These are phyloP conservation scores for Trypanosoma brucei DNA, from an alignment of 208 protist genomes.

Conservation along the genomic window DNA sequence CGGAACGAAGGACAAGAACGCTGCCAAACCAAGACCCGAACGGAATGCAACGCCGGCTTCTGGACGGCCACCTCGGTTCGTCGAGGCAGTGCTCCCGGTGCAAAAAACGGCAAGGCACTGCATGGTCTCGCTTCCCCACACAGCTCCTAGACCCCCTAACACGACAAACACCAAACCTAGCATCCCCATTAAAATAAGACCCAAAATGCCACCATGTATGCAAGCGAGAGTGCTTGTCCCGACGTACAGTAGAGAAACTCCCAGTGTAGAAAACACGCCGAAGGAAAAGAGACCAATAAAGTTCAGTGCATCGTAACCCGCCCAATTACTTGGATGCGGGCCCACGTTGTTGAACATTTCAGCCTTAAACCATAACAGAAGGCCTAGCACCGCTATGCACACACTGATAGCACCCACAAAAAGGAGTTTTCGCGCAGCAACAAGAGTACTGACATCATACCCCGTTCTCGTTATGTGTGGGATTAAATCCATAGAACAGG, in stretches of 20 bases:
- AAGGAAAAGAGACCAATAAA: slow-evolving; percentile 25
- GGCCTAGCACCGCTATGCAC: slow-evolving; percentile 6
- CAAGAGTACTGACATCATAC: no score
- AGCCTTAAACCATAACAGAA: slow-evolving; percentile 7
- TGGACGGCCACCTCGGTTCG: slow-evolving; percentile 5
- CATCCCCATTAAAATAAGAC: background rate
- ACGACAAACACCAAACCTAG: slow-evolving; percentile 16
- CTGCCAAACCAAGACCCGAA: slow-evolving; percentile 16
- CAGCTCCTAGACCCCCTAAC: slow-evolving; percentile 14
- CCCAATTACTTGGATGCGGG: slow-evolving; percentile 11
- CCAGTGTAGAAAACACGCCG: slow-evolving; percentile 12
- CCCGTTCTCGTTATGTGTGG: no score
- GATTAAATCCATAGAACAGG: no score
- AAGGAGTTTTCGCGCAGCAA: background rate
- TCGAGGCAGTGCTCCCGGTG: slow-evolving; percentile 17
- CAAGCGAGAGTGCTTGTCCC: slow-evolving; percentile 10
- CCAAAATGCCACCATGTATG: background rate
- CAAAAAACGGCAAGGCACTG: slow-evolving; percentile 33
- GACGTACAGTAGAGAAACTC: slow-evolving; percentile 19
- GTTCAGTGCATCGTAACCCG: slow-evolving; percentile 17
- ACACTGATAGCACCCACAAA: background rate
- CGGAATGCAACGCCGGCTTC: slow-evolving; percentile 25
- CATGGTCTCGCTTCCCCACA: slow-evolving; percentile 24
- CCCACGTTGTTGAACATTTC: slow-evolving; percentile 19
- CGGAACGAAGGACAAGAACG: slow-evolving; percentile 26